Conservation (phyloP, 1,284 basidiomycete genomes). For the Tilletia caries region DNA sequence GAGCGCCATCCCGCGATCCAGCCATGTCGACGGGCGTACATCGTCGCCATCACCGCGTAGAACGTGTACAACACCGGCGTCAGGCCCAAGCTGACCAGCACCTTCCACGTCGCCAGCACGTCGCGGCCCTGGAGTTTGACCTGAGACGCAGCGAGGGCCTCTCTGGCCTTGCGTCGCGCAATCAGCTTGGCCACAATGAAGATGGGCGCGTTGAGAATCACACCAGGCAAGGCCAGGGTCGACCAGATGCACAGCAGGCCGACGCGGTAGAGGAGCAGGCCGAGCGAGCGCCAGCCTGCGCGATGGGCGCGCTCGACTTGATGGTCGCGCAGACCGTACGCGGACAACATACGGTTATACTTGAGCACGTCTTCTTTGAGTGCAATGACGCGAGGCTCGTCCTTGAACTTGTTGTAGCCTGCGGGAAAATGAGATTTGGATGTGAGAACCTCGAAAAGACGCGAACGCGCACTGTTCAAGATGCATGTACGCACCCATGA, state of each 20-base stretch:
- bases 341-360: constrained; percentile 85
- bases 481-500: constrained; percentile 59
- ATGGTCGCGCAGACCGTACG: constrained; percentile 95
- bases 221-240: constrained; percentile 82
- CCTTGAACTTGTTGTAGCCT: constrained; percentile 85
- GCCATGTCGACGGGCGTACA: constrained; percentile 64
- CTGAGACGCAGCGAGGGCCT: constrained; percentile 90
- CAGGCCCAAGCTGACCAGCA: constrained; percentile 86
- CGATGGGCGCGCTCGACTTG: constrained; percentile 74
- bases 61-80: constrained; percentile 77
- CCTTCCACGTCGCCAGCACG: constrained; percentile 96
- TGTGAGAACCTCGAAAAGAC: neutral
- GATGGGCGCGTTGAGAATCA: constrained; percentile 91
- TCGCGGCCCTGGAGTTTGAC: constrained; percentile 95
- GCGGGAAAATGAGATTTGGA: neutral
- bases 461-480: neutral
- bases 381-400: constrained; percentile 83
- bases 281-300: constrained; percentile 76
- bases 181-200: constrained; percentile 89
- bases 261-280: constrained; percentile 79
- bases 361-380: constrained; percentile 80
- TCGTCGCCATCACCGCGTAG: constrained; percentile 64
- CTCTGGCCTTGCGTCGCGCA: constrained; percentile 85
- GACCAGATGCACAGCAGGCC: constrained; percentile 80
- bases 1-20: constrained; percentile 55